A percentile compares a stretch with the other conserved stretches of the same genome.
Evolutionary conservation across 805 yeast species (phyloP).

Genomic region (Sporopachydermia lactativora): DNA sequence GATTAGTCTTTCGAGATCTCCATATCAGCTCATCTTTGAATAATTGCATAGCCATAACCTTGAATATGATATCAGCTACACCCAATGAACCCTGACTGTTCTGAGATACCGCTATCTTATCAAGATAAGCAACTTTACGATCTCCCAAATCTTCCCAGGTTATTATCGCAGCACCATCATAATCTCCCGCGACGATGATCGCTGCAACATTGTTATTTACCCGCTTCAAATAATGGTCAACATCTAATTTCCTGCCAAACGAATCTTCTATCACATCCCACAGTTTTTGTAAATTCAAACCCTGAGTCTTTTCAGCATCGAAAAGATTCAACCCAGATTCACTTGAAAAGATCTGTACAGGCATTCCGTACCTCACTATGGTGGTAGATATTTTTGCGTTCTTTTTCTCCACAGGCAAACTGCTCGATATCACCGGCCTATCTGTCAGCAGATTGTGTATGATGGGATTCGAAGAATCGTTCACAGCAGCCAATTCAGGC

Average conservation of each 20-base stretch:
- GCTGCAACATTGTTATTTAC: conserved; percentile 57
- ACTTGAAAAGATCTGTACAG: conserved; percentile 29
- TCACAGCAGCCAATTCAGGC: conserved; percentile 49
- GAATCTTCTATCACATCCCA: conserved; percentile 60
- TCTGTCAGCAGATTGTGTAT: conserved; percentile 86
- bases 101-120: conserved; percentile 84
- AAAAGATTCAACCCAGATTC: conserved; percentile 25
- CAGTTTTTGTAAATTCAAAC: conserved; percentile 42
- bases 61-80: conserved; percentile 86
- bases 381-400: conserved; percentile 64
- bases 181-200: conserved; percentile 78
- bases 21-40: conserved; percentile 70
- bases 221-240: conserved; percentile 51
- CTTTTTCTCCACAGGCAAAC: conserved; percentile 57
- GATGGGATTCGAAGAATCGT: conserved; percentile 47
- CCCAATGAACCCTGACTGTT: conserved; percentile 84
- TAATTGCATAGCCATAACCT: conserved; percentile 47
- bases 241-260: conserved; percentile 54
- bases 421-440: conserved; percentile 79
- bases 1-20: conserved; percentile 79
- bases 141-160: conserved; percentile 51
- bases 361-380: conserved; percentile 62
- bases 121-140: conserved; percentile 57
- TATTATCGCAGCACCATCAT: conserved; percentile 88
- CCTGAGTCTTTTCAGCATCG: conserved; percentile 16